These are phyloP conservation scores for Leersia perrieri DNA, from an alignment of 176 grass and related monocot species.

Conservation along the genomic window DNA sequence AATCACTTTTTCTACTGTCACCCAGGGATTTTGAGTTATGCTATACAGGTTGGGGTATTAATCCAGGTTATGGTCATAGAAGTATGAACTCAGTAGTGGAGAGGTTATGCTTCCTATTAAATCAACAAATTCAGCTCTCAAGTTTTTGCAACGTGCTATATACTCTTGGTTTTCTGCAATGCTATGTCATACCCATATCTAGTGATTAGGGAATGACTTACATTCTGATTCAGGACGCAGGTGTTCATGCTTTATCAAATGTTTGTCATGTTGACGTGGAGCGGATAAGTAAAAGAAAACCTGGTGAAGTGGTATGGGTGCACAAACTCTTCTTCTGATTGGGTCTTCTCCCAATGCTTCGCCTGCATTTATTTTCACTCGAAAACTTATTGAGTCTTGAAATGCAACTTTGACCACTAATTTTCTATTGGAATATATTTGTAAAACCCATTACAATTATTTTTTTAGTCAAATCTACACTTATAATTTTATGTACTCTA, in stretches of 20 bases:
- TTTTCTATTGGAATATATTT: neutral
- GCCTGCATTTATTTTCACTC: neutral
- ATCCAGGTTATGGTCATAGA: too few relatives aligned
- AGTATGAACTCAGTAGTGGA: neutral
- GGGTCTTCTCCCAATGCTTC: neutral
- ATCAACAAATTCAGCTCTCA: neutral
- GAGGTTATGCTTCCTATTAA: neutral
- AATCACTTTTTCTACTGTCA: too few relatives aligned
- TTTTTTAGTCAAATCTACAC: neutral
- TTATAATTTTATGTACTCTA: neutral
- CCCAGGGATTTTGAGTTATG: too few relatives aligned
- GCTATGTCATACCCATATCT: neutral
- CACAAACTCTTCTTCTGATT: conserved; percentile 14
- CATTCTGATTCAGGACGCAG: conserved; percentile 61
- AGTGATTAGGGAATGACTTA: neutral
- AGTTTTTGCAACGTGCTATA: neutral
- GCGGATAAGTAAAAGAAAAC: conserved; percentile 98
- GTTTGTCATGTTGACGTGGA: conserved; percentile 94
- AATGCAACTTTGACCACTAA: neutral
- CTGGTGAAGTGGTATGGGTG: conserved; percentile 73
- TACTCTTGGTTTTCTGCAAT: neutral
- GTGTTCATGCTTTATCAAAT: conserved; percentile 95
- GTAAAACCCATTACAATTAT: neutral
- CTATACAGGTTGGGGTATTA: too few relatives aligned
- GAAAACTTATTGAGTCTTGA: neutral